Evolutionary conservation across 2,329 filamentous ascomycete species (phyloP).

Genomic region (Sarocladium strictum): DNA sequence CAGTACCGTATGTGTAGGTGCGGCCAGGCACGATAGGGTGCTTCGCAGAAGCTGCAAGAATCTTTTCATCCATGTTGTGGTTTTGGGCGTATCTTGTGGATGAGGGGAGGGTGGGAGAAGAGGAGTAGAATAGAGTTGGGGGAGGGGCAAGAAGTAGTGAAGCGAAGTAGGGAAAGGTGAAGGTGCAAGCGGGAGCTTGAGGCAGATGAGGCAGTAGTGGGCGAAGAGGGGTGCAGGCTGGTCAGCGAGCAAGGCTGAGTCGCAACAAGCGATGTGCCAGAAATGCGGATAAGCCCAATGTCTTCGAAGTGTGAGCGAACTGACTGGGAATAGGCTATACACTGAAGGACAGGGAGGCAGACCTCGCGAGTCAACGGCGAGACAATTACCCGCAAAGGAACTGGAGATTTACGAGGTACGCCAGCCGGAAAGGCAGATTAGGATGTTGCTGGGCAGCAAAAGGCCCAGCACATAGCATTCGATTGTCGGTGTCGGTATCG

Average conservation of each 20-base stretch:
- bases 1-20: conserved; percentile 59
- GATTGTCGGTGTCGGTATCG: not conserved
- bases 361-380: not conserved
- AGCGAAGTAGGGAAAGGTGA: not conserved
- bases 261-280: not conserved
- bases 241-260: conserved; percentile 5
- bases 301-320: no score
- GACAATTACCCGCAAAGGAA: not conserved
- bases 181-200: not conserved
- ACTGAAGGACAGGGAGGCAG: not conserved
- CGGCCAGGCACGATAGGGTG: conserved; percentile 52
- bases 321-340: no score
- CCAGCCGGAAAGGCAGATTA: not conserved
- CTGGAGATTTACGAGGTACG: not conserved
- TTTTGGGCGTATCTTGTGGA: not conserved
- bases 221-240: not conserved
- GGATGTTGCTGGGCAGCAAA: conserved; percentile 7
- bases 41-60: conserved; percentile 56
- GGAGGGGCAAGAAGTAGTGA: not conserved
- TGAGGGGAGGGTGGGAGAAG: not conserved
- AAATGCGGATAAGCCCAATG: no score
- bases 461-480: no score
- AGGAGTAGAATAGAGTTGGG: not conserved
- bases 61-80: conserved; percentile 44
- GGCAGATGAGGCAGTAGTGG: conserved; percentile 1